Percentiles rank a stretch among this genome's conserved stretches.
phyloP scores from a whole-genome alignment of 805 yeast genomes.

The Sugiyamaella boreocaroliniensis region DNA sequence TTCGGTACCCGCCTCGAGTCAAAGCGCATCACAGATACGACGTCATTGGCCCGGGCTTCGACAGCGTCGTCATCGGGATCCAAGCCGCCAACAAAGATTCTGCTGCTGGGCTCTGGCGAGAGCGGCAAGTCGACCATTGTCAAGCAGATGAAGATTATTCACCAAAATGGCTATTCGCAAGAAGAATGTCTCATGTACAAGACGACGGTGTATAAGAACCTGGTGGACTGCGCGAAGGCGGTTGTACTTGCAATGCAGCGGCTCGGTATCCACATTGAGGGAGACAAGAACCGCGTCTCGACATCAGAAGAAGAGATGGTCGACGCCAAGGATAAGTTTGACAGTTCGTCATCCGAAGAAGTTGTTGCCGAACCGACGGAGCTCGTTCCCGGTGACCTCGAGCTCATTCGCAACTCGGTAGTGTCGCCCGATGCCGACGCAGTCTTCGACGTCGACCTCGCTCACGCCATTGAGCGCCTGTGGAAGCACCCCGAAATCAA shows the following conservation, averaged over 20 bases:
- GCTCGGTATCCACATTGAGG: constrained; percentile 31
- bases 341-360: neutral
- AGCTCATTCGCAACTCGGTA: constrained; percentile 35
- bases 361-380: neutral
- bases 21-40: neutral
- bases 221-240: constrained; percentile 68
- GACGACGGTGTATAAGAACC: constrained; percentile 71
- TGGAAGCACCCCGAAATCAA: constrained; percentile 55
- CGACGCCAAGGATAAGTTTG: neutral
- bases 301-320: neutral
- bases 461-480: constrained; percentile 43
- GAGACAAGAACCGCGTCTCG: neutral
- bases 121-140: constrained; percentile 75
- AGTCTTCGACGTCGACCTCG: constrained; percentile 45
- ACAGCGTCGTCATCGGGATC: constrained; percentile 27
- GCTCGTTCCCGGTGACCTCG: constrained; percentile 33
- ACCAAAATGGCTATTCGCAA: constrained; percentile 62
- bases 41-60: neutral
- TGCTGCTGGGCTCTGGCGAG: constrained; percentile 77
- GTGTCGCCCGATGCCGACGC: constrained; percentile 48
- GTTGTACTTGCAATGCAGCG: constrained; percentile 60
- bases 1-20: neutral
- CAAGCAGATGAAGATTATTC: constrained; percentile 74
- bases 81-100: constrained; percentile 42
- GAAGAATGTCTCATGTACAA: constrained; percentile 69